Evolutionary conservation across 2,329 filamentous ascomycete genomes (phyloP).

Genomic region (Ophiocordyceps australis): DNA sequence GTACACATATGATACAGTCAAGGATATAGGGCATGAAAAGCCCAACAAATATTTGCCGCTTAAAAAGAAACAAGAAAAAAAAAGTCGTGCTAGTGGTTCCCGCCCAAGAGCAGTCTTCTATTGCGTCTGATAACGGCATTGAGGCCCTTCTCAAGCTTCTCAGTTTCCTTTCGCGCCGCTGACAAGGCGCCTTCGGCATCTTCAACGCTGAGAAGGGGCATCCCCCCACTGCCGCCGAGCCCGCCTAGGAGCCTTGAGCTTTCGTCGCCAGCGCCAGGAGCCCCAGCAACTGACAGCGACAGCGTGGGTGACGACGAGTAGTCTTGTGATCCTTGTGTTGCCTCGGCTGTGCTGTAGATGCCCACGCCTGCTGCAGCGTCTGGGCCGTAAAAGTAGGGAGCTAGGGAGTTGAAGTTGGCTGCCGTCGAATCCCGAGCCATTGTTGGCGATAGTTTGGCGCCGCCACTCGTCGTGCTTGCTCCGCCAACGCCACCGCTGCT

Average conservation of each 20-base stretch:
- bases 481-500: conserved; percentile 21
- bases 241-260: conserved; percentile 9
- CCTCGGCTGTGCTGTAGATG: conserved; percentile 20
- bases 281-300: conserved; percentile 1
- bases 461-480: too few relatives aligned
- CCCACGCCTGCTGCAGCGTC: conserved; percentile 24
- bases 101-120: conserved; percentile 27
- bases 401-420: conserved; percentile 33
- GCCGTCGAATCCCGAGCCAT: conserved; percentile 23
- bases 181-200: conserved; percentile 40
- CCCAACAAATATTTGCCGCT: too few relatives aligned
- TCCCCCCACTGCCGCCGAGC: conserved; percentile 16
- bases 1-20: too few relatives aligned
- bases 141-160: conserved; percentile 42
- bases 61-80: too few relatives aligned
- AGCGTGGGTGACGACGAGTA: conserved; percentile 11
- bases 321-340: conserved; percentile 14
- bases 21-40: too few relatives aligned
- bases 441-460: conserved; percentile 17
- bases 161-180: conserved; percentile 37
- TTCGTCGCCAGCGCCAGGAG: conserved; percentile 6
- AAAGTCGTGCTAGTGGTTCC: conserved; percentile 8
- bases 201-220: conserved; percentile 40
- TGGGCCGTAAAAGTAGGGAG: conserved; percentile 36
- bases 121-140: conserved; percentile 43